Evolutionary conservation across 108 stramenopile species (phyloP).

Genomic region (Conticribra weissflogii): DNA sequence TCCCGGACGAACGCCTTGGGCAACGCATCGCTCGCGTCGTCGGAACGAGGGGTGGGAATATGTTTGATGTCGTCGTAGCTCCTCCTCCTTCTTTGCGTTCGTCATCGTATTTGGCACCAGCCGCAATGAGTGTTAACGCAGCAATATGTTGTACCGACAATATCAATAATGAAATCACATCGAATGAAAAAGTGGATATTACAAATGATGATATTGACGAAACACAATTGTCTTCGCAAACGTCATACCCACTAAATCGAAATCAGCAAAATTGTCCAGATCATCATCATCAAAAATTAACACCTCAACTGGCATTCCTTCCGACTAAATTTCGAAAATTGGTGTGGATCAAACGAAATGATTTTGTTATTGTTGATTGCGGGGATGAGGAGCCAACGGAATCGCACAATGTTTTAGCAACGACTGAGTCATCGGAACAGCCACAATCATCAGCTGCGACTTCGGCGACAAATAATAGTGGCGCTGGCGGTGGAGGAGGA

Average conservation of each 20-base stretch:
- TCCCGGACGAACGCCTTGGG: slow-evolving; percentile 54
- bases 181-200: neutral
- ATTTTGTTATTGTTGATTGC: slow-evolving; percentile 87
- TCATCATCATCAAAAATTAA: slow-evolving; percentile 6
- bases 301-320: slow-evolving; percentile 82
- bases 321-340: slow-evolving; percentile 96
- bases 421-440: too few relatives aligned
- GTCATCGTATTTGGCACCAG: slow-evolving; percentile 14
- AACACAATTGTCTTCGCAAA: too few relatives aligned
- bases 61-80: slow-evolving; percentile 76
- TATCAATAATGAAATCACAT: neutral
- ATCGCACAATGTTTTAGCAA: too few relatives aligned
- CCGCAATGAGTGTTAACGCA: slow-evolving; percentile 4
- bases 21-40: slow-evolving; percentile 81
- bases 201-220: neutral
- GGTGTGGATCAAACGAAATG: slow-evolving; percentile 96
- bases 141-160: neutral
- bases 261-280: neutral
- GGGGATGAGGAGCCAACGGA: slow-evolving; percentile 46
- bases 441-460: too few relatives aligned
- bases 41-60: slow-evolving; percentile 84
- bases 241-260: neutral
- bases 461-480: too few relatives aligned
- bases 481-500: slow-evolving; percentile 54
- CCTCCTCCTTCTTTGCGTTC: slow-evolving; percentile 15